phyloP scores from a whole-genome alignment of 164 flowering plant species.

The Stephania yunnanensis region DNA sequence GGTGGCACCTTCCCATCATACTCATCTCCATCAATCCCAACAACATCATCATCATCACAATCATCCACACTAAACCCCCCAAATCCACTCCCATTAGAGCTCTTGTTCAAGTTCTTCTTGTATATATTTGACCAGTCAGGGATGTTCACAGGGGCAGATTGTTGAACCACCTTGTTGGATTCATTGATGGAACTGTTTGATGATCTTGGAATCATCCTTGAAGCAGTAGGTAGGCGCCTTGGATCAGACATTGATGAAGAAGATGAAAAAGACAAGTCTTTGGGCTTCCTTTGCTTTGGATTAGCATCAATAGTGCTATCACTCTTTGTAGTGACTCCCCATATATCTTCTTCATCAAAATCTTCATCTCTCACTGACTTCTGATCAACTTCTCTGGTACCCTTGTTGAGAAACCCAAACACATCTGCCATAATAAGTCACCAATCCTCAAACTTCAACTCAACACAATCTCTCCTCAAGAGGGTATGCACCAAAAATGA shows the following conservation, averaged over 20 bases:
- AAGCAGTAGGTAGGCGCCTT: constrained; percentile 17
- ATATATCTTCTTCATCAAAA: constrained; percentile 49
- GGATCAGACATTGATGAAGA: constrained; percentile 13
- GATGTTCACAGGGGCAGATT: constrained; percentile 39
- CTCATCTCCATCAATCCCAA: background rate
- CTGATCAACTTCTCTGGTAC: constrained; percentile 28
- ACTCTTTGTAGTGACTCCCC: constrained; percentile 30
- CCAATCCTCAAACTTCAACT: background rate
- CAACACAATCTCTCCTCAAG: background rate
- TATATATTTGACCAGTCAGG: constrained; percentile 58
- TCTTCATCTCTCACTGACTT: constrained; percentile 27
- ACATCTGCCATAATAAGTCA: constrained; percentile 29
- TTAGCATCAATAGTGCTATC: constrained; percentile 19
- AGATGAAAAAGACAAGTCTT: constrained; percentile 10
- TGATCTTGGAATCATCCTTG: constrained; percentile 28
- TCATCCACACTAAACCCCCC: background rate
- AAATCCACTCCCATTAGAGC: constrained; percentile 14
- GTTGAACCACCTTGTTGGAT: constrained; percentile 25
- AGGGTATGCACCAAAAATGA: background rate
- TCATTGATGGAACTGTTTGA: background rate
- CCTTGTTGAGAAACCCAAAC: constrained; percentile 14
- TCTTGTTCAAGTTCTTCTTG: constrained; percentile 23
- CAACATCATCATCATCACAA: constrained; percentile 13
- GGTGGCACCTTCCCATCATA: constrained; percentile 50
- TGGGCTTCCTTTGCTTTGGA: constrained; percentile 8